Base-by-base conservation (phyloP, 202 grass and related monocot genomes). In the Eragrostis tef region DNA sequence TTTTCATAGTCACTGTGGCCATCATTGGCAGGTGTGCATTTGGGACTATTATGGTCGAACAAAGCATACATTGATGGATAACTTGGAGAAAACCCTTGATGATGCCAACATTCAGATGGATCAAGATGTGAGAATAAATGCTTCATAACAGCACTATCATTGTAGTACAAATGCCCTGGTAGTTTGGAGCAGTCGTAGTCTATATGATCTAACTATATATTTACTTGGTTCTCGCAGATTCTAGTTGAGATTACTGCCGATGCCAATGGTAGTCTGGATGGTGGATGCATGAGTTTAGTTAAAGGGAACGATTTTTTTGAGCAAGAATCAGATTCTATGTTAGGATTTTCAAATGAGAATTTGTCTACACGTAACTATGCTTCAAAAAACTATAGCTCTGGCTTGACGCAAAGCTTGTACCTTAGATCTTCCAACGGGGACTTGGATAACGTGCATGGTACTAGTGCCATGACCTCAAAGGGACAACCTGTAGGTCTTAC, bases 101-200 rank as follows among this genome's bases (percentile, higher is more conserved):
- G 93, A 96, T 89, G 91, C 91, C 25, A 99, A 96, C 73, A 99
- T 99, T 85, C 96, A 99, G 87, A 99, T 93, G 90, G 93, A 96
- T 85, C 96, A 99, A 80, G 91, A 99, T 84, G 96, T 99, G 87
- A 77, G 87, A 68, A 70, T n/a, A 73, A 62, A 72, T 25, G 64
- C 87, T 86, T 61, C 26, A 62, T 81, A 41, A 12, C 43, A 29
- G 9, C 19, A 81, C 12, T 74, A 65, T 73, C 48, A 80, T 59
- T 87, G n/a, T n/a, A 65, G 49, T 24, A 57, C 64, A 70, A 47
- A 77, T 92, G 47, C 47, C 16, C 7, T 24, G 6, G 11, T 67
- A 49, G 60, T 53, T 77, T 2, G 15, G 41, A 54, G 9, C 9
- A 5, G 62, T 81, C 76, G 14, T 48, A 78, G 11, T 60, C 42